These are phyloP conservation scores for Trichophyton rubrum DNA, from an alignment of 2,329 filamentous ascomycete genomes.

Conservation along the genomic window DNA sequence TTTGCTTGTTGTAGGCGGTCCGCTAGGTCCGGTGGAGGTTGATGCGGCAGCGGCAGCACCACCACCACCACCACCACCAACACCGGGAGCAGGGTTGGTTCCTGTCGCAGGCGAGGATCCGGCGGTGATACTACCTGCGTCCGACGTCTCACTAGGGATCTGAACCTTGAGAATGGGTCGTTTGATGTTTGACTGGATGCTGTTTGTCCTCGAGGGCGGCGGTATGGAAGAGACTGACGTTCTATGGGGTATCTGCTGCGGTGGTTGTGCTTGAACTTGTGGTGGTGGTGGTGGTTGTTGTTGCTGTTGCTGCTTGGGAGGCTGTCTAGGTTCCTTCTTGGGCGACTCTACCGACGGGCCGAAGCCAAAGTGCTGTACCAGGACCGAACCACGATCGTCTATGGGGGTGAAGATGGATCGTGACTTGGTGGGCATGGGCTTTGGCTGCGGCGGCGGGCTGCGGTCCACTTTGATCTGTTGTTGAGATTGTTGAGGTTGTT, in stretches of 20 bases:
- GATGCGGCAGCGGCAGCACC: no score
- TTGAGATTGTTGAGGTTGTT: constrained; percentile 43
- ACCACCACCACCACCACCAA: constrained; percentile 15
- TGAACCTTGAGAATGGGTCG: constrained; percentile 82
- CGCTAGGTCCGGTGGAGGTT: not conserved
- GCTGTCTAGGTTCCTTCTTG: constrained; percentile 17
- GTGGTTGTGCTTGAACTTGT: no score
- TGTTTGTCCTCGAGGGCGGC: constrained; percentile 67
- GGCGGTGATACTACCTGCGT: constrained; percentile 58
- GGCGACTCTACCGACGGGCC: constrained; percentile 43
- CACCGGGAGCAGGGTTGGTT: constrained; percentile 22
- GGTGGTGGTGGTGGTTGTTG: not conserved
- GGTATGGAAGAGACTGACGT: constrained; percentile 50
- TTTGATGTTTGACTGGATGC: constrained; percentile 53
- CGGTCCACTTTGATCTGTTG: constrained; percentile 29
- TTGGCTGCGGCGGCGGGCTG: constrained; percentile 44
- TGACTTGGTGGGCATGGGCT: constrained; percentile 54
- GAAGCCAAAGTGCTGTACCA: constrained; percentile 70
- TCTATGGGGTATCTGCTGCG: constrained; percentile 35
- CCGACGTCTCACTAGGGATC: constrained; percentile 83
- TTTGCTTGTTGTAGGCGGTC: constrained; percentile 38
- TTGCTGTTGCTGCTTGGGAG: constrained; percentile 29
- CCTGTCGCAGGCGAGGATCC: constrained; percentile 45
- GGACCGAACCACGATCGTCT: constrained; percentile 77
- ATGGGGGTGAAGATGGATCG: constrained; percentile 97